Conservation (phyloP, 495 filamentous ascomycete species). For the Cairneyella variabilis region DNA sequence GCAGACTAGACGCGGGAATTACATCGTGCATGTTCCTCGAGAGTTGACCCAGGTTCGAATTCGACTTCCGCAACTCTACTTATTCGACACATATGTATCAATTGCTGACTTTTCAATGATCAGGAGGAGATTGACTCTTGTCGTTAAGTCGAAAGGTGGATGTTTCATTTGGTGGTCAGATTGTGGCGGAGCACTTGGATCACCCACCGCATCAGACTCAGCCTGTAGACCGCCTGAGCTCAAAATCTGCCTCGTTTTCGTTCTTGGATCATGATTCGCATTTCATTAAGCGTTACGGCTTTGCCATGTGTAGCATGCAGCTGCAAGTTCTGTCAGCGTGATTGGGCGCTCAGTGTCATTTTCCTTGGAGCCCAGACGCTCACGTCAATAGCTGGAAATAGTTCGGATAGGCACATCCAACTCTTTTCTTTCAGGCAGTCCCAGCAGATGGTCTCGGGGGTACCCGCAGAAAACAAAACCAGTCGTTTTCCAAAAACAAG, state of each 20-base stretch:
- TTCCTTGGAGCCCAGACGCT: too few species aligned
- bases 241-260: conserved; percentile 8
- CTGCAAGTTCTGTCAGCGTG: neutral
- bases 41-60: neutral
- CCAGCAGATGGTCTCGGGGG: neutral
- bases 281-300: neutral
- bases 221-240: neutral
- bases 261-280: neutral
- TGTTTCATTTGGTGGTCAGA: neutral
- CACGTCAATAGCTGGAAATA: too few species aligned
- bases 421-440: neutral
- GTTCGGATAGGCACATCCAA: too few species aligned
- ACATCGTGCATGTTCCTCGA: conserved; percentile 1
- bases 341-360: too few species aligned
- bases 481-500: too few species aligned
- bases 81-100: neutral
- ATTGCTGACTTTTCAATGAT: neutral
- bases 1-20: conserved; percentile 1
- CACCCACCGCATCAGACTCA: neutral
- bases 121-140: conserved; percentile 10
- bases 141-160: neutral
- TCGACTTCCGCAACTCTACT: neutral
- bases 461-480: too few species aligned
- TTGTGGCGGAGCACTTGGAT: conserved; percentile 2
- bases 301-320: neutral